Percentiles rank a stretch among this genome's conserved stretches.
These are phyloP conservation scores for Termitomyces sp. DNA, from an alignment of 768 basidiomycete genomes.

Conservation along the genomic window DNA sequence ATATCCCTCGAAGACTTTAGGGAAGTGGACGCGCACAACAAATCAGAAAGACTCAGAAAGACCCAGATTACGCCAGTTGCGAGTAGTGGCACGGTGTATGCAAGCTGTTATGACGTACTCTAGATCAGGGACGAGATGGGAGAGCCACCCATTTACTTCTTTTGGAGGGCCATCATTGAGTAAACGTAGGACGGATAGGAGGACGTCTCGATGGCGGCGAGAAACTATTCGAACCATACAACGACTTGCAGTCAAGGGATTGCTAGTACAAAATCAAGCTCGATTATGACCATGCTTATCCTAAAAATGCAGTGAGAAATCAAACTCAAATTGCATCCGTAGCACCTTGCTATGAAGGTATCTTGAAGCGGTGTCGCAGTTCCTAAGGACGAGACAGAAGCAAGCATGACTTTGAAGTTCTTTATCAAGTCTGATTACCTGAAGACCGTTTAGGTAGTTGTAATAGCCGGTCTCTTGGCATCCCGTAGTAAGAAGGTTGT, in stretches of 20 bases:
- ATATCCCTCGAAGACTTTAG: neutral
- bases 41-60: too few species aligned
- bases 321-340: neutral
- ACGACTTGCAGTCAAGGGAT: neutral
- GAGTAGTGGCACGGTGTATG: neutral
- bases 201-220: neutral
- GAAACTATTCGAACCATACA: neutral
- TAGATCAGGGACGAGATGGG: neutral
- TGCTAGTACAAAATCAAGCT: neutral
- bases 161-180: neutral
- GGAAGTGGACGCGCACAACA: neutral
- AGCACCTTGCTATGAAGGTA: neutral
- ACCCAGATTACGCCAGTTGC: neutral
- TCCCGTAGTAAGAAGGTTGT: neutral
- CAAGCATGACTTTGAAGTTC: neutral
- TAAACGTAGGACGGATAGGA: neutral
- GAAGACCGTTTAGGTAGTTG: neutral
- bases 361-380: too few species aligned
- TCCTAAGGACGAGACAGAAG: neutral
- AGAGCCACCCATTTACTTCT: neutral
- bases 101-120: neutral
- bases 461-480: neutral
- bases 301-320: neutral
- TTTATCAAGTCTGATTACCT: neutral
- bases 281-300: neutral